Conservation (phyloP, 2,329 filamentous ascomycete species). For the Geosmithia putterillii region DNA sequence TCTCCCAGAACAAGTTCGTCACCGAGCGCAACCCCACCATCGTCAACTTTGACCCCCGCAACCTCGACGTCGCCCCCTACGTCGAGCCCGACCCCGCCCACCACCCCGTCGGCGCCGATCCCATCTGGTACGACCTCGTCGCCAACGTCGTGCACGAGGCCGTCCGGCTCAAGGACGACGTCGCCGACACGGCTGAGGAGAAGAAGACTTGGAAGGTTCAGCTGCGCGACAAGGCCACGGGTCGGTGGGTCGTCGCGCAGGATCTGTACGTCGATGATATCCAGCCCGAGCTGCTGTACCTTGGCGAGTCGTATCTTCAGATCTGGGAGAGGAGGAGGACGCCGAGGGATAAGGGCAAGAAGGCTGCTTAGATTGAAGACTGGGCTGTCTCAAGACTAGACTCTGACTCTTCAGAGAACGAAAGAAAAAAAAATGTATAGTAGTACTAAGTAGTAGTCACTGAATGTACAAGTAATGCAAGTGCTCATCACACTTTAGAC, state of each 20-base stretch:
- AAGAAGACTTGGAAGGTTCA: conserved; percentile 90
- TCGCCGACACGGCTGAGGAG: conserved; percentile 81
- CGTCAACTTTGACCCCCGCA: conserved; percentile 79
- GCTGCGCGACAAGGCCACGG: conserved; percentile 65
- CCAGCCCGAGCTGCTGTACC: conserved; percentile 78
- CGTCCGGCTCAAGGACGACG: conserved; percentile 65
- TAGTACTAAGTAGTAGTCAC: neutral
- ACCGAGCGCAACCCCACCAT: conserved; percentile 95
- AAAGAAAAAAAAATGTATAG: neutral
- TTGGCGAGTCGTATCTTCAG: conserved; percentile 90
- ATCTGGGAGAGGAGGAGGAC: conserved; percentile 80
- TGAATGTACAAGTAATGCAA: too few relatives aligned
- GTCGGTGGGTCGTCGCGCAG: conserved; percentile 88
- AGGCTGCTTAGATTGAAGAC: neutral
- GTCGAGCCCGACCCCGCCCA: conserved; percentile 73
- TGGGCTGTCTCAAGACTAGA: neutral
- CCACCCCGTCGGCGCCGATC: conserved; percentile 61
- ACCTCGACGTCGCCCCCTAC: conserved; percentile 79
- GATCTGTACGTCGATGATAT: conserved; percentile 88
- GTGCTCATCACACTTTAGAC: too few relatives aligned
- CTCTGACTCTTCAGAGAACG: neutral
- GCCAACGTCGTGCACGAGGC: conserved; percentile 89
- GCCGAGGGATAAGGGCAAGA: conserved; percentile 15
- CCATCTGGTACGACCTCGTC: conserved; percentile 89
- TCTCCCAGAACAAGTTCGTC: conserved; percentile 93